Evolutionary conservation across 805 yeast genomes (phyloP), one percentile per base, ranked within the genome.

Genomic region (Metschnikowia peoriensis): DNA sequence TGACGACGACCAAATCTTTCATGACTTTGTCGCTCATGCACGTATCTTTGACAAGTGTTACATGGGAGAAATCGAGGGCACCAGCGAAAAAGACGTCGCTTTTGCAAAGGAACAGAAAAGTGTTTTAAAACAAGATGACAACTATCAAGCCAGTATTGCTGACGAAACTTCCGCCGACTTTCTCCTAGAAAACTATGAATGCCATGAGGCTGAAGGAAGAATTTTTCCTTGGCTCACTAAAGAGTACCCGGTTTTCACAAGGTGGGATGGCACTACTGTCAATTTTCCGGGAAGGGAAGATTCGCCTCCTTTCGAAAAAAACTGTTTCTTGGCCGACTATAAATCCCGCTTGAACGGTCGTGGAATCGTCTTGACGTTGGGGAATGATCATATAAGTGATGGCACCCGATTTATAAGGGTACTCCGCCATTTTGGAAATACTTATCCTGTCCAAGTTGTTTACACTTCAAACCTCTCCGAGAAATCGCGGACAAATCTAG

Each of bases 41-140:
- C 68, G 79, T 55, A 73, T 78, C 15, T 80, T 71, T 59, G 73
- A 77, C 46, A 70, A 75, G 41, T 80, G 85, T 54, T 80, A 64
- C 55, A 55, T 76, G 38, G 45, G 40, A 27, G 14, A 9, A 32
- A 10, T 12, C 14, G 35, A 9, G 7, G 42, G 10, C 9, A 11
- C 7, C 28, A 22, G n/a, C 17, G 9, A 27, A 27, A 28, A 22
- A 22, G 27, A 41, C 10, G 14, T 12, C 3, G 27, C 11, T 7
- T 41, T 27, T 38, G 10, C 11, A 17, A 32, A 44, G 7, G 52
- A 34, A 11, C 59, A 57, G 44, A 22, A 47, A 12, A 34, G 38
- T 28, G 48, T 56, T 28, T 34, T 54, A 41, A 44, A 38, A 16
- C 37, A 32, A 9, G 28, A 7, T 28, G 32, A 14, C 47, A 49